Evolutionary conservation across 2,329 filamentous ascomycete genomes (phyloP).

Genomic region (Thielaviopsis musarum): DNA sequence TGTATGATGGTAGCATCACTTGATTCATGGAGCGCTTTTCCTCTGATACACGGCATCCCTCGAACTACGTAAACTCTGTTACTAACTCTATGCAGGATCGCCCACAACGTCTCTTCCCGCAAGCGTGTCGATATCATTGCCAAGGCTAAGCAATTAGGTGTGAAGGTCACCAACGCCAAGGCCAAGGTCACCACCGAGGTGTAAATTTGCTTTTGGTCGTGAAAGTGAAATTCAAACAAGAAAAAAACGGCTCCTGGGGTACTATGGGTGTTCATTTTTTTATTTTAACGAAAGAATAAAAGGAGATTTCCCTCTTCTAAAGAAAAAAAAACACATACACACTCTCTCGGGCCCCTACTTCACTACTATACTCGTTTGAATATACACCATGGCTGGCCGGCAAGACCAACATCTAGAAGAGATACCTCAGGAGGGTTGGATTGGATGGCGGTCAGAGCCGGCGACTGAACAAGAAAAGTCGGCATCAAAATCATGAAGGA

Average conservation of each 20-base stretch:
- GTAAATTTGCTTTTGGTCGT: constrained; percentile 26
- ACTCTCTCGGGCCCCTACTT: constrained; percentile 10
- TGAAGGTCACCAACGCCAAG: constrained; percentile 99
- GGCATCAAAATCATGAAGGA: no score
- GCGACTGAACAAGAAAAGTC: no score
- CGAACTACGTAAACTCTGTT: background rate
- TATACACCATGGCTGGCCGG: no score
- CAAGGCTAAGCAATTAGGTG: constrained; percentile 92
- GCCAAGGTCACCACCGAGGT: constrained; percentile 95
- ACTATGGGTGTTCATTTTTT: constrained; percentile 12
- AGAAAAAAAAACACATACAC: constrained; percentile 9
- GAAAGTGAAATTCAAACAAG: constrained; percentile 11
- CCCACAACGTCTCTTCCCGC: constrained; percentile 91
- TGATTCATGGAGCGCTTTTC: no score
- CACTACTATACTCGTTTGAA: no score
- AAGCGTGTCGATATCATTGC: constrained; percentile 98
- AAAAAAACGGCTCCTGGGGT: constrained; percentile 12
- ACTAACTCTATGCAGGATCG: constrained; percentile 54
- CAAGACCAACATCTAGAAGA: no score
- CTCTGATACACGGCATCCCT: no score
- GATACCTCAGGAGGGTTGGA: no score
- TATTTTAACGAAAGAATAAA: constrained; percentile 12
- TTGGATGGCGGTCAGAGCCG: no score
- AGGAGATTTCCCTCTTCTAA: constrained; percentile 11
- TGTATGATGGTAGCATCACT: no score